phyloP scores from a whole-genome alignment of 1,139 yeast genomes.

The Yamadazyma pseudoaaseri region DNA sequence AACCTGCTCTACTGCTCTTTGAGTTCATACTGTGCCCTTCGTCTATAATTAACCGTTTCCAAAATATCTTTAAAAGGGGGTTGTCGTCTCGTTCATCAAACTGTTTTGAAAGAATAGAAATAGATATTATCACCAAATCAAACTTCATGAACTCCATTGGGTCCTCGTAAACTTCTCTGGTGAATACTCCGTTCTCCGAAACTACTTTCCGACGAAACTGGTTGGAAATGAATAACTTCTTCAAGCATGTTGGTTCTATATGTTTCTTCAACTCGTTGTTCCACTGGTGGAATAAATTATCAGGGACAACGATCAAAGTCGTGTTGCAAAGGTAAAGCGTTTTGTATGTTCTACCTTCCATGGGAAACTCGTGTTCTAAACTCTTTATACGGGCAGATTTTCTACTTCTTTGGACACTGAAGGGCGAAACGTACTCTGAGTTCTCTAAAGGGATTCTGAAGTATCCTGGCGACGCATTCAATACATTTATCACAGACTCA shows the following conservation, averaged over 20 bases:
- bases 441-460: constrained; percentile 34
- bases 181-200: constrained; percentile 16
- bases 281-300: constrained; percentile 69
- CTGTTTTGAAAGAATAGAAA: constrained; percentile 43
- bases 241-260: constrained; percentile 34
- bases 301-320: constrained; percentile 64
- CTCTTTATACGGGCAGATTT: constrained; percentile 13
- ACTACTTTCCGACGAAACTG: constrained; percentile 25
- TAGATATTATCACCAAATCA: constrained; percentile 55
- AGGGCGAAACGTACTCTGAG: constrained; percentile 21
- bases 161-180: constrained; percentile 23
- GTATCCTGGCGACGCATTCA: constrained; percentile 41
- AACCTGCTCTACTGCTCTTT: constrained; percentile 47
- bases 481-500: constrained; percentile 30
- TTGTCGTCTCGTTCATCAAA: constrained; percentile 25
- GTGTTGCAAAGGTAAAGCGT: constrained; percentile 46
- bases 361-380: constrained; percentile 11
- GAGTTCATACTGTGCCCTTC: constrained; percentile 69
- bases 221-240: constrained; percentile 31
- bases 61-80: constrained; percentile 44
- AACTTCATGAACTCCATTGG: constrained; percentile 35
- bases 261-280: constrained; percentile 57
- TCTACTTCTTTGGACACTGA: constrained; percentile 19
- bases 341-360: constrained; percentile 21
- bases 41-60: constrained; percentile 73